Base-by-base conservation (phyloP, 352 stramenopile species). In the Peronospora tabacina region DNA sequence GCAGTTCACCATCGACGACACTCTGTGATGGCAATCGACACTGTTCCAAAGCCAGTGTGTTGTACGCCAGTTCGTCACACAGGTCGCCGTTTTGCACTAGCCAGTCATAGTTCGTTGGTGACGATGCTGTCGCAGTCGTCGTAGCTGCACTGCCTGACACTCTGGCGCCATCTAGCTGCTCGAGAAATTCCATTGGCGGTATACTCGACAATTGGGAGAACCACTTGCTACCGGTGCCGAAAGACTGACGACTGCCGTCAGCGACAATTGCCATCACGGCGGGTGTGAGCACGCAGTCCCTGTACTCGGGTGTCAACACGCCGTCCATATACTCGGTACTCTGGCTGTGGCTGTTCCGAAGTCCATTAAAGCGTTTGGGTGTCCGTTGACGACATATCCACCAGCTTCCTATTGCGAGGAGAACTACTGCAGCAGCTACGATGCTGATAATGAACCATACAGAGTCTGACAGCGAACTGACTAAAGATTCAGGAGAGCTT, bases 281-380 rank as follows among this genome's bases (percentile, higher is more conserved):
- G 9, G 60, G 60, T 4, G 60, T 70, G 20, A 67, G n/a, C 8
- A 58, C 48, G 40, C 42, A 70, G 32, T 70, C 56, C 36, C 64
- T 49, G 33, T 67, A 73, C 49, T 67, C 55, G 11, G 60, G 60
- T 1, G 60, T 70, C 26, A 67, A 12, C 8, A 58, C 48, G 40
- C 42, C 66, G 36, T 70, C 56, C 36, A 68, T 49, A 41, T 67
- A 73, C 49, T 69, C 55, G 20, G 56, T 65, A 39, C 42, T 64
- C 30, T 53, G 64, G 33, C 37, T 58, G 30, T 35, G 64, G 35
- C 37, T 58, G 30, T 35, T 54, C 16, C 9, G 39, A 30, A 34
- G 42, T 47, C 38, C 32, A 38, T 52, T 44, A 0, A 48, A 16
- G 1, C 52, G 55, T 39, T 61, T 57, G 43, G 30, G 40, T 33